Evolutionary conservation across 148 eudicot genomes (phyloP), one percentile per base, ranked within the genome.

Genomic region (Chenopodium formosanum): DNA sequence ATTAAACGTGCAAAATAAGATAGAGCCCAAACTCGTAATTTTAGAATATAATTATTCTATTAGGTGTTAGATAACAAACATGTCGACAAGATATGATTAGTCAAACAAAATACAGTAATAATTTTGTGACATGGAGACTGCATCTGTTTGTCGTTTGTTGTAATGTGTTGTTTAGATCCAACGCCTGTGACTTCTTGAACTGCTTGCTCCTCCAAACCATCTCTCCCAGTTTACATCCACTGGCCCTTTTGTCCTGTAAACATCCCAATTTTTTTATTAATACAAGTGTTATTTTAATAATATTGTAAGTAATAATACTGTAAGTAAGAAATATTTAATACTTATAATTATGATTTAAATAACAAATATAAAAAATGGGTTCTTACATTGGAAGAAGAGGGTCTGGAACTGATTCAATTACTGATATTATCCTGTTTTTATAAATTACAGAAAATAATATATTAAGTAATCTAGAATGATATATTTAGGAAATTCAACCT

Each of bases 191-290:
- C 82, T 85, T 65, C 85, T 78, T 52, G 89, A 87, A 64, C 82
- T 83, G 47, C 78, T 74, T 27, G 80, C 84, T 70, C 85, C 89
- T n/a, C 89, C 87, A 76, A 87, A 87, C 89, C 89, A 87, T 64
- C 89, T 83, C 37, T 87, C 89, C 89, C 89, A 87, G 34, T 79
- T 82, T 70, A 65, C 81, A 74, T 87, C 89, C 10, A 80, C 80
- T 12, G 89, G 87, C n/a, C 89, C 89, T 73, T 44, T 87, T 31
- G 85, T 85, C 81, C 89, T 87, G 80, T 75, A 34, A 23, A 8
- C 22, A 68, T 50, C 13, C 22, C 62, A 56, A 56, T 34, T 34
- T 34, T 1, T 17, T 19, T 27, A 73, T 47, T 48, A 73, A 46
- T 9, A 10, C 44, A 40, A 40, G 44, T 40, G 44, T 0, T 12